Conservation (phyloP, 192 early-diverging fungal species). For the Backusella liffmaniae region DNA sequence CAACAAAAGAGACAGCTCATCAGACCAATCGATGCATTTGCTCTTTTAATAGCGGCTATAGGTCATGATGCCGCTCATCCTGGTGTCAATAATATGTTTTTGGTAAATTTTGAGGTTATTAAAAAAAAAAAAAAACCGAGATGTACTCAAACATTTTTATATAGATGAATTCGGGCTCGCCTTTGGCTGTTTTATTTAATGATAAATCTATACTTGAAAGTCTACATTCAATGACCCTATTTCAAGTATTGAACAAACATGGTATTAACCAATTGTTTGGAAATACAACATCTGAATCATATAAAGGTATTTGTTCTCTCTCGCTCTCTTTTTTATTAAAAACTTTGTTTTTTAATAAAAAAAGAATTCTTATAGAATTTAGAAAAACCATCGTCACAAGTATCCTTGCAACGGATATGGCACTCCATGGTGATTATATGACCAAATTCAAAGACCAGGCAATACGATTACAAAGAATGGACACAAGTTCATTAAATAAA, state of each 20-base stretch:
- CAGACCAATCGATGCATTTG: slow-evolving; percentile 64
- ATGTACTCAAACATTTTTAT: background rate
- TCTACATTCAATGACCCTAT: slow-evolving; percentile 83
- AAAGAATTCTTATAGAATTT: slow-evolving; percentile 46
- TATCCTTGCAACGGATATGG: slow-evolving; percentile 83
- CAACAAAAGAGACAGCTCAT: slow-evolving; percentile 25
- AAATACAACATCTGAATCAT: slow-evolving; percentile 9
- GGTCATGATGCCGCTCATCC: slow-evolving; percentile 89
- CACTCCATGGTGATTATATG: slow-evolving; percentile 76
- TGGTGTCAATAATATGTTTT: slow-evolving; percentile 92
- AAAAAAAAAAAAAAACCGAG: background rate
- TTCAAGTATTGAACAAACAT: slow-evolving; percentile 60
- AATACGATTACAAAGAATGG: slow-evolving; percentile 44
- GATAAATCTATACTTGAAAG: slow-evolving; percentile 92
- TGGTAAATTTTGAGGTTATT: slow-evolving; percentile 44
- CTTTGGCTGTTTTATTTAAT: slow-evolving; percentile 89
- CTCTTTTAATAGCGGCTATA: slow-evolving; percentile 71
- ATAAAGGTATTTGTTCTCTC: slow-evolving; percentile 23
- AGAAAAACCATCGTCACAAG: slow-evolving; percentile 67
- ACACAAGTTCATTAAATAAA: slow-evolving; percentile 29
- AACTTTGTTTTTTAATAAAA: background rate
- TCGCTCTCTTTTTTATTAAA: background rate
- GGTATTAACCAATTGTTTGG: slow-evolving; percentile 30
- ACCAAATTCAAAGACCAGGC: slow-evolving; percentile 64
- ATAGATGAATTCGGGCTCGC: slow-evolving; percentile 48